Evolutionary conservation across 257 asterid species (phyloP), one percentile per base, ranked within the genome.

Genomic region (Rehmannia glutinosa): DNA sequence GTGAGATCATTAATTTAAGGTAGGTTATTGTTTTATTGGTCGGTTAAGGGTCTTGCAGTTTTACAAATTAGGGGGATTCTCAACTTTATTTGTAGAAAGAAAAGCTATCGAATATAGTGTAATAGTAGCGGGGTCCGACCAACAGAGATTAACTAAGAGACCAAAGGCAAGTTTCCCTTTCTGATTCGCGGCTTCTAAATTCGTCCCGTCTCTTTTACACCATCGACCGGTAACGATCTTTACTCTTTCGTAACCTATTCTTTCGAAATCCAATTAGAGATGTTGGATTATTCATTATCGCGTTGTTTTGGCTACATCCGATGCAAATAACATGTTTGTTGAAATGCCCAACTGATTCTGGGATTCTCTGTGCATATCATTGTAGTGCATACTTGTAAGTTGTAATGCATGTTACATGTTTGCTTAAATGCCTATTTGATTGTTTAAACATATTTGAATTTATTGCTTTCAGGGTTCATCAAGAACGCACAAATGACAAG

Each of bases 401-500:
- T n/a, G 23, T 35, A 2, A 12, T 28, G 75, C 67, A 6, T 2
- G 20, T 6, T 6, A 72, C 21, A 11, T 73, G 80, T 67, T 76
- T n/a, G n/a, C n/a, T n/a, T n/a, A n/a, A n/a, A n/a, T n/a, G n/a
- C n/a, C n/a, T n/a, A n/a, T 36, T 36, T 36, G 42, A 36, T 36
- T 36, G 9, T 36, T 36, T 10, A 36, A 4, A 36, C 10, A 35
- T 5, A 9, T 41, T 28, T 8, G 20, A 27, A 32, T 65, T 24
- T 51, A 62, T 66, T n/a, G 51, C 19, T 42, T 59, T 16, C 30
- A 53, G 75, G 45, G 51, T 54, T 28, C 72, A 68, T 8, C 10
- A 15, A 38, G 30, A 21, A 11, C 19, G 38, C 45, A 50, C 61
- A 74, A 67, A 84, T 83, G 94, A 67, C 87, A 10, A 84, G 86